phyloP scores from a whole-genome alignment of 2,329 filamentous ascomycete genomes.

The Thermoascus crustaceus region DNA sequence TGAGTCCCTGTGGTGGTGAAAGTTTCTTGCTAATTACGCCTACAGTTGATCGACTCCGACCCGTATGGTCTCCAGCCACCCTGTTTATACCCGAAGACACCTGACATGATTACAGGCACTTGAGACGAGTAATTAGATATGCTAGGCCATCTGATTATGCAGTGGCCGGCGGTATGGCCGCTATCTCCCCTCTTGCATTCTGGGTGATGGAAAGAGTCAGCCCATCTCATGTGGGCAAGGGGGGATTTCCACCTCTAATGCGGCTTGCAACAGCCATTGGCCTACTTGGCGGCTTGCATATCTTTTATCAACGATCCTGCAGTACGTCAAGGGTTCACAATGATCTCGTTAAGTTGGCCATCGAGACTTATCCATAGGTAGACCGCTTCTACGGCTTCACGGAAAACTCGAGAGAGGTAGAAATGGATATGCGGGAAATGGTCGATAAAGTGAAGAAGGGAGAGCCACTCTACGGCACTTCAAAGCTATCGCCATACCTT shows the following conservation, averaged over 20 bases:
- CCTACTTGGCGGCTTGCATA: slow-evolving; percentile 67
- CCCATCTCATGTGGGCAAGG: slow-evolving; percentile 75
- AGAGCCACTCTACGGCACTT: slow-evolving; percentile 79
- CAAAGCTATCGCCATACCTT: slow-evolving; percentile 71
- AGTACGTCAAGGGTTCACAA: slow-evolving; percentile 49
- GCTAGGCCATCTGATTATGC: slow-evolving; percentile 77
- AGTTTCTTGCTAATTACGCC: slow-evolving; percentile 16
- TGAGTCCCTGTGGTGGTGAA: slow-evolving; percentile 2
- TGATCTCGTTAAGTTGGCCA: slow-evolving; percentile 1
- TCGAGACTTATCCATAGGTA: slow-evolving; percentile 31
- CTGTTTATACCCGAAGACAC: slow-evolving; percentile 6
- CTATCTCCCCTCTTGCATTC: slow-evolving; percentile 66
- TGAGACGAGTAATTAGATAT: slow-evolving; percentile 83
- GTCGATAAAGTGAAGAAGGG: slow-evolving; percentile 90
- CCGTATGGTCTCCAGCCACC: slow-evolving; percentile 60
- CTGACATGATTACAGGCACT: slow-evolving; percentile 57
- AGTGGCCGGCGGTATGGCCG: slow-evolving; percentile 58
- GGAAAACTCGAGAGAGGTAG: slow-evolving; percentile 84
- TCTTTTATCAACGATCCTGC: slow-evolving; percentile 75
- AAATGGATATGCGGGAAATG: slow-evolving; percentile 98
- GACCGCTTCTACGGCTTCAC: slow-evolving; percentile 93
- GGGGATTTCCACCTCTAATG: slow-evolving; percentile 75
- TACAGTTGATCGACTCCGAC: slow-evolving; percentile 95
- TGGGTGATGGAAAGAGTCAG: slow-evolving; percentile 73
- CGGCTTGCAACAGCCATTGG: slow-evolving; percentile 68